Conservation (phyloP, 2,329 filamentous ascomycete species). For the Geoglossum cookeanum region DNA sequence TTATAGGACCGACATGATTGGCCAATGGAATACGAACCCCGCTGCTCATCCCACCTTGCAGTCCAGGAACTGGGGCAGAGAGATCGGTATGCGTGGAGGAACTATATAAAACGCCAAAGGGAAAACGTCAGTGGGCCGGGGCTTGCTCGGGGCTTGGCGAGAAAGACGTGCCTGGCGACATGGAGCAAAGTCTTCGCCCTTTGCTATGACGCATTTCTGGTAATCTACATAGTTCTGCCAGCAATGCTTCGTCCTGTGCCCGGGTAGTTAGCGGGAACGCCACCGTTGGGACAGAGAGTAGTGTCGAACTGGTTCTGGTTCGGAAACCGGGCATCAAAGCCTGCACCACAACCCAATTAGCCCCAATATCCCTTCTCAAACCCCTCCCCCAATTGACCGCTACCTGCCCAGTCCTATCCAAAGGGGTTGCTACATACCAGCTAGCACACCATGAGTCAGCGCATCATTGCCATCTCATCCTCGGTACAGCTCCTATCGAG, state of each 20-base stretch:
- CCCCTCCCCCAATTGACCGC: neutral
- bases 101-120: conserved; percentile 35
- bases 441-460: conserved; percentile 24
- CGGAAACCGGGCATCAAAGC: conserved; percentile 97
- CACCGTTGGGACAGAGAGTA: neutral
- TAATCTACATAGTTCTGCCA: conserved; percentile 99
- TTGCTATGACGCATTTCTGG: conserved; percentile 97
- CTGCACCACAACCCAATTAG: conserved; percentile 27
- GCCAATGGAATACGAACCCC: conserved; percentile 41
- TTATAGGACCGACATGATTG: conserved; percentile 7
- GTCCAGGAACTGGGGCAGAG: conserved; percentile 94
- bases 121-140: neutral
- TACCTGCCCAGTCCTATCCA: neutral
- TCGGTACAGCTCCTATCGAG: neutral
- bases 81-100: conserved; percentile 90
- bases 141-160: neutral
- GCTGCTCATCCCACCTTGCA: conserved; percentile 90
- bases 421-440: conserved; percentile 24
- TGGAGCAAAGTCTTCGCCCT: conserved; percentile 94
- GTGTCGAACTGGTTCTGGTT: conserved; percentile 65
- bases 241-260: conserved; percentile 74
- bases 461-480: conserved; percentile 4
- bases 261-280: neutral
- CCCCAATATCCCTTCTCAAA: too few species aligned
- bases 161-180: conserved; percentile 64